A percentile compares a stretch with the other conserved stretches of the same genome.
phyloP scores from a whole-genome alignment of 352 stramenopile species.

The Globisporangium splendens region DNA sequence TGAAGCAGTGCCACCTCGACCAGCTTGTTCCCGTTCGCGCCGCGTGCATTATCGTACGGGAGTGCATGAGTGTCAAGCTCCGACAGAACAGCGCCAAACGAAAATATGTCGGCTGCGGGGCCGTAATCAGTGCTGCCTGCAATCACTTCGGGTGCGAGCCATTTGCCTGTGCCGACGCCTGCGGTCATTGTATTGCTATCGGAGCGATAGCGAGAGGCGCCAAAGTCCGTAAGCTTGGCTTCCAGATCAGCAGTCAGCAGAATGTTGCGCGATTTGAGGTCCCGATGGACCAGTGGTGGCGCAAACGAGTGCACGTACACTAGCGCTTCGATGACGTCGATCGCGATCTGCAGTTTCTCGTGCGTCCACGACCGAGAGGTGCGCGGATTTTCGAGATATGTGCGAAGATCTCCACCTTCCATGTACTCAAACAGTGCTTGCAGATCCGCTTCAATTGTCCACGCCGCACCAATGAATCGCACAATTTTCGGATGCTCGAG shows the following conservation, averaged over 20 bases:
- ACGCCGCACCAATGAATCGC: conserved; percentile 3
- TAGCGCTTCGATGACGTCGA: conserved; percentile 20
- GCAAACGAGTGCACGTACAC: conserved; percentile 17
- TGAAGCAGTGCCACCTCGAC: conserved; percentile 47
- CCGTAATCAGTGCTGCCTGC: conserved; percentile 40
- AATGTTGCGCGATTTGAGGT: conserved; percentile 27
- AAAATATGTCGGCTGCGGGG: conserved; percentile 49
- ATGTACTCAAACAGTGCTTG: conserved; percentile 12
- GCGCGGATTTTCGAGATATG: conserved; percentile 20
- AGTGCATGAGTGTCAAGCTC: conserved; percentile 55
- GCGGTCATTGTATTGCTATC: conserved; percentile 48
- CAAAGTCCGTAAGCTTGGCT: conserved; percentile 70
- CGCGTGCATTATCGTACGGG: conserved; percentile 39
- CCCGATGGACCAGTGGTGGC: conserved; percentile 13
- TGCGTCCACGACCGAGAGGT: neutral
- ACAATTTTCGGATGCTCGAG: conserved; percentile 11
- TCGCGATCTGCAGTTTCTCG: conserved; percentile 10
- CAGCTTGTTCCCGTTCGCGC: conserved; percentile 26
- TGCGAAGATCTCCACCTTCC: conserved; percentile 37
- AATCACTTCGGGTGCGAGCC: conserved; percentile 60
- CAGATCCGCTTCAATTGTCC: conserved; percentile 1
- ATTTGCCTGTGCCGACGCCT: conserved; percentile 42
- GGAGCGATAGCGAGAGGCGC: conserved; percentile 37
- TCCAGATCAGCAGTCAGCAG: conserved; percentile 21
- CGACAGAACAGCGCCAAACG: conserved; percentile 49